Evolutionary conservation across 2,329 filamentous ascomycete species (phyloP).

Genomic region (Colletotrichum higginsianum): DNA sequence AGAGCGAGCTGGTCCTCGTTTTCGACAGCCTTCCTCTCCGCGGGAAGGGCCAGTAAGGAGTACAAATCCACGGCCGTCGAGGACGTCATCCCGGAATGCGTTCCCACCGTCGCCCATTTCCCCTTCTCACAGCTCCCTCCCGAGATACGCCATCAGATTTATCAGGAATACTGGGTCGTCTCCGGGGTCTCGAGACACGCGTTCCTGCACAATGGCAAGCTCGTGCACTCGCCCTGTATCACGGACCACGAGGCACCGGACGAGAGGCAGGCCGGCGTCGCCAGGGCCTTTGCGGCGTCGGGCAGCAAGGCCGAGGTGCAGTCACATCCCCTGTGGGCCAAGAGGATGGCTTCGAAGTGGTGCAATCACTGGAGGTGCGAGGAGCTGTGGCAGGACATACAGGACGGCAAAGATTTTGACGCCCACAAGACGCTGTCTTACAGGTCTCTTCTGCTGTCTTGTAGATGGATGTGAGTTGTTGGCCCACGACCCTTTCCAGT

Average conservation of each 20-base stretch:
- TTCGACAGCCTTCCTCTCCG: slow-evolving; percentile 1
- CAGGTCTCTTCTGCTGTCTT: slow-evolving; percentile 38
- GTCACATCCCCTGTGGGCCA: slow-evolving; percentile 37
- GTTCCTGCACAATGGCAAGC: slow-evolving; percentile 12
- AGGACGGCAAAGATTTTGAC: slow-evolving; percentile 11
- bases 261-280: slow-evolving; percentile 34
- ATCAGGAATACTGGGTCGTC: slow-evolving; percentile 28
- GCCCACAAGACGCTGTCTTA: slow-evolving; percentile 21
- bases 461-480: slow-evolving; percentile 36
- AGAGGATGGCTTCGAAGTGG: slow-evolving; percentile 40
- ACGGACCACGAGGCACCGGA: slow-evolving; percentile 38
- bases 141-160: slow-evolving; percentile 41
- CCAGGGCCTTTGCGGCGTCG: slow-evolving; percentile 14
- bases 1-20: not conserved
- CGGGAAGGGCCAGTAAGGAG: not conserved
- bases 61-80: not conserved
- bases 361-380: slow-evolving; percentile 45
- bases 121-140: slow-evolving; percentile 31
- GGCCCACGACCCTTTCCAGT: too few relatives aligned
- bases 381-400: slow-evolving; percentile 33
- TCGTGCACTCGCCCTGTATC: slow-evolving; percentile 33
- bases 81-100: not conserved
- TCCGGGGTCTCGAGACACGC: slow-evolving; percentile 34
- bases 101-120: slow-evolving; percentile 9
- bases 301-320: slow-evolving; percentile 20